A percentile compares a stretch with the other conserved stretches of the same genome.
phyloP scores from a whole-genome alignment of 164 flowering plant genomes.

The Vitis labrusca region DNA sequence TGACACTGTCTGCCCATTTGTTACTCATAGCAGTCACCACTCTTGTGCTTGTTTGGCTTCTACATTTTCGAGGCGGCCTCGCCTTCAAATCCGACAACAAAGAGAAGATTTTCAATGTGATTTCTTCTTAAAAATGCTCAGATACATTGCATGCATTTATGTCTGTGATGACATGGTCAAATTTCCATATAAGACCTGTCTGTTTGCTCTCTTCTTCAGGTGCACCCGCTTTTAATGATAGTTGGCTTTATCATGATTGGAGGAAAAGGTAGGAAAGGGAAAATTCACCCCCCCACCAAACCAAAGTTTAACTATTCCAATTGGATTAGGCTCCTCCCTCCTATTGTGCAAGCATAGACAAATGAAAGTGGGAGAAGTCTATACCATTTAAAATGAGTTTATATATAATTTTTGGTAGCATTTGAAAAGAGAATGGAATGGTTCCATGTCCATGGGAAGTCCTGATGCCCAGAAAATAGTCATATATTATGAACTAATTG shows the following conservation, averaged over 20 bases:
- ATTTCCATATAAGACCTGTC: background rate
- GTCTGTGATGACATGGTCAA: background rate
- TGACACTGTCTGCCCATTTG: constrained; percentile 48
- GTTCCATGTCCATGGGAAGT: too few species aligned
- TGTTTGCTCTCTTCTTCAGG: constrained; percentile 28
- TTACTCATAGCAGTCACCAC: constrained; percentile 37
- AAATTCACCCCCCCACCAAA: background rate
- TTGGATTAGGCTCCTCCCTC: too few species aligned
- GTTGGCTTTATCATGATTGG: constrained; percentile 37
- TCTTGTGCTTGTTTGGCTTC: constrained; percentile 63
- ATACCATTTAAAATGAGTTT: too few species aligned
- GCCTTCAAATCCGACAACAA: constrained; percentile 39
- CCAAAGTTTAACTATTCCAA: too few species aligned
- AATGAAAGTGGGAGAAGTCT: too few species aligned
- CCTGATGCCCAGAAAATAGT: too few species aligned
- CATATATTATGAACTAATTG: background rate
- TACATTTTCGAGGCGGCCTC: constrained; percentile 40
- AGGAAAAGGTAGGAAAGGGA: constrained; percentile 61
- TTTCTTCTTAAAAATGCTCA: background rate
- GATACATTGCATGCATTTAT: background rate
- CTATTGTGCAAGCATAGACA: too few species aligned
- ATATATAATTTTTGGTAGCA: too few species aligned
- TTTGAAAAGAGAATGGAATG: too few species aligned
- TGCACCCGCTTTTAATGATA: constrained; percentile 61
- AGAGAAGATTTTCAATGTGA: constrained; percentile 39